phyloP scores from a whole-genome alignment of 148 eudicot species.

The Fagopyrum esculentum region DNA sequence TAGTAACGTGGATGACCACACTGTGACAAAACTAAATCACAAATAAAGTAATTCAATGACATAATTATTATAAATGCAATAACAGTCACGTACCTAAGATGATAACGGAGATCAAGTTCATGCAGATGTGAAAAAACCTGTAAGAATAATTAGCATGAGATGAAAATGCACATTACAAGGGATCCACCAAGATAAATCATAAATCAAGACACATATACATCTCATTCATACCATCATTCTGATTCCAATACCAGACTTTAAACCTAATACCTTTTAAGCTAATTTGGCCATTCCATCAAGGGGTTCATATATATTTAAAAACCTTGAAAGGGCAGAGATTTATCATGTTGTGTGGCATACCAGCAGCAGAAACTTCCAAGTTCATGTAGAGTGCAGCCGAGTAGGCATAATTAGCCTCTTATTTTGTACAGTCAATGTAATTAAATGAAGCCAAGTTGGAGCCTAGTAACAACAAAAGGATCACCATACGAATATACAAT shows the following conservation, averaged over 20 bases:
- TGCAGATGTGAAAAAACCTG: conserved; percentile 94
- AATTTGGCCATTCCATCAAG: background rate
- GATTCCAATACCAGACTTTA: background rate
- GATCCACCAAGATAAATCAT: background rate
- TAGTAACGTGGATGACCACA: background rate
- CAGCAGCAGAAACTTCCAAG: background rate
- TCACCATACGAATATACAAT: background rate
- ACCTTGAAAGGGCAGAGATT: background rate
- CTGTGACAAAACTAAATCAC: background rate
- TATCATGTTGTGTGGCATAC: background rate
- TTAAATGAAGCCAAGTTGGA: background rate
- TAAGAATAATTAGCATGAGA: conserved; percentile 14
- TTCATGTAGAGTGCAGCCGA: background rate
- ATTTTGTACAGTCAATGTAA: background rate
- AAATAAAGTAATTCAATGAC: background rate
- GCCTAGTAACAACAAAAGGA: background rate
- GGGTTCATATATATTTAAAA: background rate
- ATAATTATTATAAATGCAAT: background rate
- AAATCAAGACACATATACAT: background rate
- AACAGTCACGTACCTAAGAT: conserved; percentile 58
- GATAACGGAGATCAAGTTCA: conserved; percentile 84
- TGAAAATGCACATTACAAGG: background rate
- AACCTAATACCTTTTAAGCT: background rate
- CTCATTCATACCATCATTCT: background rate
- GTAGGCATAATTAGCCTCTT: background rate